Conservation (phyloP, 2,329 filamentous ascomycete genomes). For the Pestalotiopsis sp. region DNA sequence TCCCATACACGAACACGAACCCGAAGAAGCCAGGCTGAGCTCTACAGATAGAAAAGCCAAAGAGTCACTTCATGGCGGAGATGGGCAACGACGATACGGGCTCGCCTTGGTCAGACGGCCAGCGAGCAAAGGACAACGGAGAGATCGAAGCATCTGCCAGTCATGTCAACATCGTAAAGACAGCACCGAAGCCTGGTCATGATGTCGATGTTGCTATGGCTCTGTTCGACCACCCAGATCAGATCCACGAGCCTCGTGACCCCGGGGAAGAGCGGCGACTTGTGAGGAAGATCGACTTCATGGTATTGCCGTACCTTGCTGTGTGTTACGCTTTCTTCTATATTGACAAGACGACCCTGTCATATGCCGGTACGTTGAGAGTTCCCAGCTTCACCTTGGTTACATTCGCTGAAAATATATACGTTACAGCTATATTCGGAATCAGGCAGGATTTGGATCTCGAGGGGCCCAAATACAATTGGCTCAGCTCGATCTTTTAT, state of each 20-base stretch:
- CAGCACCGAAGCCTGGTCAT: constrained; percentile 7
- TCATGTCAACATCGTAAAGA: constrained; percentile 1
- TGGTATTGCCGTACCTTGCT: constrained; percentile 58
- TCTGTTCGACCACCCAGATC: constrained; percentile 24
- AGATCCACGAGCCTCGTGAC: constrained; percentile 23
- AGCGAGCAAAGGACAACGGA: background rate
- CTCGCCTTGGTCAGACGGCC: background rate
- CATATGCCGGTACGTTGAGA: constrained; percentile 45
- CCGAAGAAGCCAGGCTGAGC: background rate
- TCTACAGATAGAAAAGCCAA: background rate
- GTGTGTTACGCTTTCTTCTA: constrained; percentile 56
- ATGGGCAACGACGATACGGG: no score
- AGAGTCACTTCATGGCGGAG: background rate
- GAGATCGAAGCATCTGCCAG: background rate
- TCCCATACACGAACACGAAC: background rate
- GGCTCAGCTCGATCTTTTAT: constrained; percentile 57
- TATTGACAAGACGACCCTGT: constrained; percentile 52
- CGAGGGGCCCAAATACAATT: constrained; percentile 54
- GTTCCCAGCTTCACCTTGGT: background rate
- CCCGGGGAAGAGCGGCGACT: constrained; percentile 25
- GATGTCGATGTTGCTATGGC: constrained; percentile 25
- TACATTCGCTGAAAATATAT: background rate
- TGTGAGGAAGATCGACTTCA: constrained; percentile 56
- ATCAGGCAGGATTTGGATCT: constrained; percentile 58
- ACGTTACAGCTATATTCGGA: constrained; percentile 51